These are phyloP conservation scores for Sechiopsis laciniata DNA, from an alignment of 306 rosid species.

Conservation along the genomic window DNA sequence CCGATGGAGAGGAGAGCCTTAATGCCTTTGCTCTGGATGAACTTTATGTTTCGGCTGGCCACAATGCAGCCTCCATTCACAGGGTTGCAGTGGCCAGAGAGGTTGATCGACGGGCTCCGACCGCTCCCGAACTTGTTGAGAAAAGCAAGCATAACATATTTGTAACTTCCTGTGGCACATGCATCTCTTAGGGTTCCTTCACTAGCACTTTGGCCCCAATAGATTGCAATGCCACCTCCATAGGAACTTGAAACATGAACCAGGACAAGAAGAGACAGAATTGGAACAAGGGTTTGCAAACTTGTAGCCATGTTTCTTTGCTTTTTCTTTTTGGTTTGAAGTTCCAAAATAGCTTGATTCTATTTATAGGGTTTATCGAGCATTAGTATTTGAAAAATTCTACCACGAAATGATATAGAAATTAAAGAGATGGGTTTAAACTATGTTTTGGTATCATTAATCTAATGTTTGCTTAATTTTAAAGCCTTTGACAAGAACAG, in stretches of 20 bases:
- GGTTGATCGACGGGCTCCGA: constrained; percentile 53
- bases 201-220: constrained; percentile 65
- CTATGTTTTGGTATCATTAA: background rate
- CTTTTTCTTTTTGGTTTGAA: constrained; percentile 1
- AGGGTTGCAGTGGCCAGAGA: constrained; percentile 66
- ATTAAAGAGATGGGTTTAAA: background rate
- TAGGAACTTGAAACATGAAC: constrained; percentile 25
- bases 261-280: constrained; percentile 26
- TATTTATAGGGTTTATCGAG: constrained; percentile 1
- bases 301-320: constrained; percentile 25
- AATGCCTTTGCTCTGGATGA: constrained; percentile 52
- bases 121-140: constrained; percentile 34
- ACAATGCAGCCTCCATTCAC: constrained; percentile 34
- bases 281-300: constrained; percentile 2
- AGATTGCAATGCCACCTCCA: constrained; percentile 50
- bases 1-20: constrained; percentile 61
- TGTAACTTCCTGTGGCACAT: constrained; percentile 52
- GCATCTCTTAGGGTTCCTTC: constrained; percentile 61
- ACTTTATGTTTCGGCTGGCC: constrained; percentile 36
- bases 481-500: background rate
- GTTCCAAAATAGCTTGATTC: background rate
- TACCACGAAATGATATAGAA: background rate
- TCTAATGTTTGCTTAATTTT: background rate
- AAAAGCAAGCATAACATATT: constrained; percentile 43
- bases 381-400: background rate